Conservation (phyloP, 1,284 basidiomycete genomes). For the Trichosporon asahii region DNA sequence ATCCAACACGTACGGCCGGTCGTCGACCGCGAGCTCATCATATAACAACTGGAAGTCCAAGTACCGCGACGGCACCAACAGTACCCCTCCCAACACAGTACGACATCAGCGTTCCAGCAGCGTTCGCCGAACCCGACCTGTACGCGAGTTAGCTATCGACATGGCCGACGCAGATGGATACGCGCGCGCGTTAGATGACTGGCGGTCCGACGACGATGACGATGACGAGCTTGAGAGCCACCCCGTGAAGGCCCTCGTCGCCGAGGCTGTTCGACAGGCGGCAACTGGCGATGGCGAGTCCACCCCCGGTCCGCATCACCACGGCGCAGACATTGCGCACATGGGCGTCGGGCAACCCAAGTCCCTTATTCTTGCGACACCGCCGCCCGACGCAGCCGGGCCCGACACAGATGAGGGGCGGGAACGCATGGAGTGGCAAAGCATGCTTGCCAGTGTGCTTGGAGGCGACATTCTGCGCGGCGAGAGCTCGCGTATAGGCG, state of each 20-base stretch:
- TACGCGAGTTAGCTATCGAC: slow-evolving; percentile 14
- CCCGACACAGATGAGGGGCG: slow-evolving; percentile 59
- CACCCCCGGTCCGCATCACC: neutral
- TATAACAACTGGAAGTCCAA: slow-evolving; percentile 22
- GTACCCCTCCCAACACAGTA: neutral
- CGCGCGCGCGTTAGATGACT: slow-evolving; percentile 24
- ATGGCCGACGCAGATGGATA: slow-evolving; percentile 28
- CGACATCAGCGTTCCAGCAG: slow-evolving; percentile 4
- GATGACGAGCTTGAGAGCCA: slow-evolving; percentile 20
- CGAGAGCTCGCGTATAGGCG: slow-evolving; percentile 80
- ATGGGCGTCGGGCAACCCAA: slow-evolving; percentile 25
- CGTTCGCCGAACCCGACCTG: slow-evolving; percentile 12
- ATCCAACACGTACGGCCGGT: slow-evolving; percentile 9
- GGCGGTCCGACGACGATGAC: slow-evolving; percentile 27
- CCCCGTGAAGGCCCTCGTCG: slow-evolving; percentile 19
- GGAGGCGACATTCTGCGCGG: slow-evolving; percentile 88
- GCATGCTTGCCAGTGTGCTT: slow-evolving; percentile 86
- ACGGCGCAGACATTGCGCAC: slow-evolving; percentile 10
- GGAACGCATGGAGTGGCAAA: slow-evolving; percentile 89
- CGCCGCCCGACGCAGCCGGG: slow-evolving; percentile 20
- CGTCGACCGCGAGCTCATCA: slow-evolving; percentile 8
- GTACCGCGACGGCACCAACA: slow-evolving; percentile 7
- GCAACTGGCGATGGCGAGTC: slow-evolving; percentile 19
- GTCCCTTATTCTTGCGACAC: slow-evolving; percentile 22
- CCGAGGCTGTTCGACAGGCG: slow-evolving; percentile 20